A percentile compares a stretch with the other conserved stretches of the same genome.
phyloP scores from a whole-genome alignment of 257 asterid species.

The Gentiana macrophylla region DNA sequence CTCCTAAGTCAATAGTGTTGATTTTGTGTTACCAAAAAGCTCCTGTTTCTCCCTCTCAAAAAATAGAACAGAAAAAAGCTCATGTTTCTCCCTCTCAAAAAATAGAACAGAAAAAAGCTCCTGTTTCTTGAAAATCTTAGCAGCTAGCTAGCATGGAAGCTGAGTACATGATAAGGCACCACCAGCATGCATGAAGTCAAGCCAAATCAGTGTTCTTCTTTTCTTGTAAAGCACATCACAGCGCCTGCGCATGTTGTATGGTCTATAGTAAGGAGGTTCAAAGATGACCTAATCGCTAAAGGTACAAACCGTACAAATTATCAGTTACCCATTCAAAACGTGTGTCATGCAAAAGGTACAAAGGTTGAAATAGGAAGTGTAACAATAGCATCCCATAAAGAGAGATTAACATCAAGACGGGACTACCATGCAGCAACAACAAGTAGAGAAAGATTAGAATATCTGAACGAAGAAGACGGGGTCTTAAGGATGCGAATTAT shows the following conservation, averaged over 20 bases:
- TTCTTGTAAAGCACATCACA: constrained; percentile 13
- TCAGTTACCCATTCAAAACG: too few relatives aligned
- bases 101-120: too few relatives aligned
- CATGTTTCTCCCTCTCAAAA: too few relatives aligned
- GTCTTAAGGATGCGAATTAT: constrained; percentile 2
- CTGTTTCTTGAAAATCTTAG: too few relatives aligned
- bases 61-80: too few relatives aligned
- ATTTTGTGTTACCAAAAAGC: too few relatives aligned
- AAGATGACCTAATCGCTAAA: constrained; percentile 12
- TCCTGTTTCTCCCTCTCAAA: too few relatives aligned
- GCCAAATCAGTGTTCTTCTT: constrained; percentile 12
- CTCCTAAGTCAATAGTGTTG: too few relatives aligned
- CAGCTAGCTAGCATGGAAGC: constrained; percentile 1
- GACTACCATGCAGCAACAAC: constrained; percentile 10
- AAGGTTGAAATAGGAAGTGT: constrained; percentile 8
- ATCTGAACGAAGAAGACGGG: constrained; percentile 6
- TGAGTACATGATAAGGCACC: constrained; percentile 10
- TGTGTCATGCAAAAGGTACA: constrained; percentile 8
- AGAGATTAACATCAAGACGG: constrained; percentile 10
- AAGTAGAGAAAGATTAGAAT: constrained; percentile 8
- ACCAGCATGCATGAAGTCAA: constrained; percentile 6
- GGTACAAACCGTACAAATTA: constrained; percentile 13
- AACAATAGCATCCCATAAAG: too few relatives aligned
- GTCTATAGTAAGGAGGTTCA: constrained; percentile 11
- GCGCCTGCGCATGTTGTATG: constrained; percentile 18